Conservation (phyloP, 805 yeast genomes). For the Candida dajiaensis region DNA sequence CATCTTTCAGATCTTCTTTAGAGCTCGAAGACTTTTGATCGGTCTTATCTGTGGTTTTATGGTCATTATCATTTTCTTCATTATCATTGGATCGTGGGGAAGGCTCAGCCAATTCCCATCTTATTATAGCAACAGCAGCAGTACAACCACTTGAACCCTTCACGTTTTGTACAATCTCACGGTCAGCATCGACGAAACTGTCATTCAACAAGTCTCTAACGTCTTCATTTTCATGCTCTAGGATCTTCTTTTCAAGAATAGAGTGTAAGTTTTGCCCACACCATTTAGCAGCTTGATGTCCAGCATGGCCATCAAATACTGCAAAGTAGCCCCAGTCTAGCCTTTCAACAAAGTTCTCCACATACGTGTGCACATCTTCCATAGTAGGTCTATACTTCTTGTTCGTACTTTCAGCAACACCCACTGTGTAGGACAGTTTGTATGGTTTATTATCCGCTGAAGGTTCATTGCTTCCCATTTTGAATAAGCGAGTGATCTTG, state of each 20-base stretch:
- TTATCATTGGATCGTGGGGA: not conserved
- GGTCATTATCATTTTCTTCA: conserved; percentile 4
- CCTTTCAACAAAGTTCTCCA: conserved; percentile 86
- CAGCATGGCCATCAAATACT: conserved; percentile 96
- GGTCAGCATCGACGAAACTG: conserved; percentile 74
- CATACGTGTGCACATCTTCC: conserved; percentile 96
- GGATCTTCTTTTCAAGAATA: conserved; percentile 53
- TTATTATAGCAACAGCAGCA: conserved; percentile 85
- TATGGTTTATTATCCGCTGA: conserved; percentile 12
- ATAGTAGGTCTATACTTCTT: conserved; percentile 73
- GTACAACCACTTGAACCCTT: conserved; percentile 86
- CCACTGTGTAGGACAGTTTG: conserved; percentile 70
- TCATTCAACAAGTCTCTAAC: conserved; percentile 61
- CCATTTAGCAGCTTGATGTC: conserved; percentile 88
- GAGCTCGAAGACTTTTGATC: not conserved
- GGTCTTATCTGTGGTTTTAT: not conserved
- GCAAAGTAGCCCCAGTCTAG: conserved; percentile 95
- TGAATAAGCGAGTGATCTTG: conserved; percentile 1
- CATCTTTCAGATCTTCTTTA: not conserved
- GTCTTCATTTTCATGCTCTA: conserved; percentile 42
- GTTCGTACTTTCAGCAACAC: conserved; percentile 89
- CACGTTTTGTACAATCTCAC: conserved; percentile 50
- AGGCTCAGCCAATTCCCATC: conserved; percentile 60
- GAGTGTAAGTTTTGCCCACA: conserved; percentile 83
- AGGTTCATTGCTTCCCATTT: not conserved